Base-by-base conservation (phyloP, 1,284 basidiomycete species). In the Pascua sp. region DNA sequence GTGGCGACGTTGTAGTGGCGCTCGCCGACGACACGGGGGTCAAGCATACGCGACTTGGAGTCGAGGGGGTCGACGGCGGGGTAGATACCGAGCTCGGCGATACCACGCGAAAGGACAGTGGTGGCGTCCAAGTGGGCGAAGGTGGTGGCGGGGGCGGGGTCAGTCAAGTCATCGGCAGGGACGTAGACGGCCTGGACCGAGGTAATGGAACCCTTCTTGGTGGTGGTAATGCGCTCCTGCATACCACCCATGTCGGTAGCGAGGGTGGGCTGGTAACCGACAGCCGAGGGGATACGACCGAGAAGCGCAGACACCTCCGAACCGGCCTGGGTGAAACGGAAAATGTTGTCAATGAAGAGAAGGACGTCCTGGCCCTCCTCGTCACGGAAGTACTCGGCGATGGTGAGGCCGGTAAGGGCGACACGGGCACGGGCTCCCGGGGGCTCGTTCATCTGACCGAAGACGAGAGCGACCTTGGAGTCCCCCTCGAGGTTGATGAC, bases 381-480 rank as follows among this genome's bases (percentile, higher is more conserved):
- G 76, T 98, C 95, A 89, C 95, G 94, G 95, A 98, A 98, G 84
- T 98, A 98, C 82, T 98, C 95, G 70, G 95, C 95, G 69, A 98
- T 96, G 77, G 95, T 98, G 63, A 98, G 83, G 81, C 95, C 95
- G 72, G 95, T 98, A 72, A 98, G 87, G 64, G 95, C 95, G 74
- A 98, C 95, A 90, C 95, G 95, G 77, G 95, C 95, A 89, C 95
- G 94, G 72, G 95, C 95, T 87, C 95, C 95, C 72, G 95, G 95
- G 79, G 95, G 95, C 84, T 98, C 95, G 84, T 98, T 98, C 95
- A 98, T 98, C 83, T 98, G 95, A 84, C 95, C 95, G 84, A 98
- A 98, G 71, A 98, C 95, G 67, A 98, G 88, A 72, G 95, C 94
- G 81, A 97, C 95, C 86, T 98, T 98, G 79, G 95, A 98, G 80